Evolutionary conservation across 306 rosid genomes (phyloP).

Genomic region (Cicer arietinum): DNA sequence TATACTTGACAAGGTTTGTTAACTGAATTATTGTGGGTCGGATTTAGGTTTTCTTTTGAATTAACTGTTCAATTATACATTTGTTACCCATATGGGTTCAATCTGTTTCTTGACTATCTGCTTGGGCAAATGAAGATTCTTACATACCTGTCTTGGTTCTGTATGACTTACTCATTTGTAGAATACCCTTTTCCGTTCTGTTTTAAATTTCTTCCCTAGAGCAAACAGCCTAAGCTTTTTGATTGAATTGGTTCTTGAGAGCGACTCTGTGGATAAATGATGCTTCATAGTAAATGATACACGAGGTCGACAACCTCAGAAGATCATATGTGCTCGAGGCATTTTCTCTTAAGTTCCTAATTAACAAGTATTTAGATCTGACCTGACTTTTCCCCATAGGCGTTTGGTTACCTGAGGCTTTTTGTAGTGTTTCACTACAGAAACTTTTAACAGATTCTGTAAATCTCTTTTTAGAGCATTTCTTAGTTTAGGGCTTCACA

Average conservation of each 20-base stretch:
- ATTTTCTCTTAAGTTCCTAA: too few relatives aligned
- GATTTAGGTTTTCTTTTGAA: neutral
- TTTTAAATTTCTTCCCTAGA: neutral
- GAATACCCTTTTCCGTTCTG: neutral
- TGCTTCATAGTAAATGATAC: neutral
- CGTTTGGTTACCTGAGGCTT: neutral
- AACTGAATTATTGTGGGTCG: neutral
- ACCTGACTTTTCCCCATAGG: neutral
- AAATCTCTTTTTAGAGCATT: neutral
- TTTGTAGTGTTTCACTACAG: neutral
- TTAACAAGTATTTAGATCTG: too few relatives aligned
- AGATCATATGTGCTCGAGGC: neutral
- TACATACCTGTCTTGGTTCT: constrained; percentile 2
- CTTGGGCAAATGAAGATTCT: neutral
- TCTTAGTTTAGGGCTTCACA: neutral
- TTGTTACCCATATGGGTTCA: too few relatives aligned
- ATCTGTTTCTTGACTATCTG: too few relatives aligned
- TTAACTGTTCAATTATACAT: too few relatives aligned
- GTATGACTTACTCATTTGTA: neutral
- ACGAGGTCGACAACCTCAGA: neutral
- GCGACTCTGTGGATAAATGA: neutral
- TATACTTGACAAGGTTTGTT: constrained; percentile 73
- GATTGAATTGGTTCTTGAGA: neutral
- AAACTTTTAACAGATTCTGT: neutral
- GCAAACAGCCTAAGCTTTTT: neutral